Base-by-base conservation (phyloP, 108 stramenopile genomes). In the Cyclotella baltica region DNA sequence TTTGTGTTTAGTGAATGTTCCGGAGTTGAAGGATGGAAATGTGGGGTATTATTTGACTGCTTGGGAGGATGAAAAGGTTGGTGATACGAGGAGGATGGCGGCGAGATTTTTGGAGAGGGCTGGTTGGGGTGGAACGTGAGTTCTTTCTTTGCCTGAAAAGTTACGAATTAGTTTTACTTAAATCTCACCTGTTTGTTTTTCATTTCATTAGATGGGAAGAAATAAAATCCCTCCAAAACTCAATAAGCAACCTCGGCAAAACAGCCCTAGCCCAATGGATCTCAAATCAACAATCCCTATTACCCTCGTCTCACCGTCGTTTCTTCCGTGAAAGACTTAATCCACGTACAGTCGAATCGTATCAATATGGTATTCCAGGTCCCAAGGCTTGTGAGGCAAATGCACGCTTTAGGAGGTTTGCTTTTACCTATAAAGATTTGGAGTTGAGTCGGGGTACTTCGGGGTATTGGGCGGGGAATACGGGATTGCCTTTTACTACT, bases 31-130 rank as follows among this genome's bases (percentile, higher is more conserved):
- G 0, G 23, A 46, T 4, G 51, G n/a, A 1, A 52, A 58, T 51
- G 73, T 38, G 20, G 80, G 75, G 20, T 81, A 76, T 31, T 81
- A 71, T 20, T 25, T 81, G 1, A 81, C 69, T 9, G 4, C 4
- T 1, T 70, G 30, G 40, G 36, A 53, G 0, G 69, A 36, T 1
- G 40, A 30, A 3, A 52, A 31, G 25, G 28, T 36, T 4, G 37
- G 23, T 27, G 19, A 66, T 67, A n/a, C n/a, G n/a, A 43, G 40
- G 23, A 50, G 48, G 25, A 22, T 18, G 19, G 70, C 70, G 6
- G 74, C 84, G 16, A 58, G 85, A 55, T 77, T 80, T 46, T 68
- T 85, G 34, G 52, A 65, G 33, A 63, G 52, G 58, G 62, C 80
- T 33, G 78, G 76, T 37, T 85, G 76, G 36, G 85, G 85, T 10